Evolutionary conservation across 345 rosid species (phyloP).

Genomic region (Schrenkiella parvula): DNA sequence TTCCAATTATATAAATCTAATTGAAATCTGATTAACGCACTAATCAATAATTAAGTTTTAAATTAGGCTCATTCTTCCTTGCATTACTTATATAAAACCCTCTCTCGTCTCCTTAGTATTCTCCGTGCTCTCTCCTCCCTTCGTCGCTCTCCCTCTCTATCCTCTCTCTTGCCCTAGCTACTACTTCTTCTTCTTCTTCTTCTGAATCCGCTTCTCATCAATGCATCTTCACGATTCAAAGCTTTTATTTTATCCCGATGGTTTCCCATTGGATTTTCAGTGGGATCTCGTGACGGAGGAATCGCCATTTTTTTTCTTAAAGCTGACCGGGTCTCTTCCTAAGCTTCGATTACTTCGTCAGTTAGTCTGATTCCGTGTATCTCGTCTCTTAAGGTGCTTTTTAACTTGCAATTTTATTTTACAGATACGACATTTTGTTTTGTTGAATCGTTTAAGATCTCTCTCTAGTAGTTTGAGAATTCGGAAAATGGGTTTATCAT

Average conservation of each 20-base stretch:
- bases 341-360: background rate
- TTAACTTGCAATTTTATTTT: background rate
- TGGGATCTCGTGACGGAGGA: background rate
- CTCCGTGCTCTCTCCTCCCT: background rate
- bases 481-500: background rate
- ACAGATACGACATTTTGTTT: background rate
- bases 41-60: constrained; percentile 7
- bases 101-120: background rate
- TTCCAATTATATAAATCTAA: background rate
- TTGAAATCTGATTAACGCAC: constrained; percentile 19
- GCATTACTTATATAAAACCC: constrained; percentile 30
- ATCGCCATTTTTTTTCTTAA: background rate
- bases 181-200: background rate
- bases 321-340: background rate
- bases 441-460: background rate
- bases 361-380: constrained; percentile 4
- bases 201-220: background rate
- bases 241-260: background rate
- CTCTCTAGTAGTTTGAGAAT: background rate
- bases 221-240: background rate
- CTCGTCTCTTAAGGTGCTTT: background rate
- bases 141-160: background rate
- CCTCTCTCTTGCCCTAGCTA: constrained; percentile 19
- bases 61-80: constrained; percentile 15
- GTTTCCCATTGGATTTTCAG: background rate